Conservation (phyloP, 441 rosid genomes). For the Raphanus hybrid region DNA sequence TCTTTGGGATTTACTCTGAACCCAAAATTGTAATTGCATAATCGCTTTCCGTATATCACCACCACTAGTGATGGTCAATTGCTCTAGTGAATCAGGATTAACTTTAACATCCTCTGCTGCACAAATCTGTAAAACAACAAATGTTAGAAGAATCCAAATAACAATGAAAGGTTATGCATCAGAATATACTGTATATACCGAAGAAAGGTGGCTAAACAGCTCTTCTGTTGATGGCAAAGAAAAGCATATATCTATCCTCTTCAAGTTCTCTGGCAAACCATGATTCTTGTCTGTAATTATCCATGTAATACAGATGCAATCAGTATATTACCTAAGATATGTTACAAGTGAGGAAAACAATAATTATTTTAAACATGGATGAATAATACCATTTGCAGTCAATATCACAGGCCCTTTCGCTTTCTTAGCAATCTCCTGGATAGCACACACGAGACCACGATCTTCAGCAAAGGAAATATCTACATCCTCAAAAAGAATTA, state of each 20-base stretch:
- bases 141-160: slow-evolving; percentile 30
- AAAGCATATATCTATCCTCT: slow-evolving; percentile 68
- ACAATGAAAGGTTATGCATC: slow-evolving; percentile 23
- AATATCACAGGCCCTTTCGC: slow-evolving; percentile 90
- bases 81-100: slow-evolving; percentile 60
- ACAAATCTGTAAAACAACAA: slow-evolving; percentile 62
- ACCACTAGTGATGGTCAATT: slow-evolving; percentile 56
- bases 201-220: slow-evolving; percentile 57
- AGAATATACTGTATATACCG: slow-evolving; percentile 49
- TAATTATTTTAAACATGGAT: background rate
- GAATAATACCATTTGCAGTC: slow-evolving; percentile 80
- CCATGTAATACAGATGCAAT: slow-evolving; percentile 32
- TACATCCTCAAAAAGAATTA: slow-evolving; percentile 95
- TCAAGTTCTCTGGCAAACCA: slow-evolving; percentile 72
- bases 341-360: slow-evolving; percentile 4
- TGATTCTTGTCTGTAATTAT: slow-evolving; percentile 61
- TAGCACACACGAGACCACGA: slow-evolving; percentile 84
- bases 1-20: slow-evolving; percentile 64
- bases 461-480: slow-evolving; percentile 86
- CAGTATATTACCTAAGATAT: slow-evolving; percentile 20
- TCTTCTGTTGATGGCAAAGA: slow-evolving; percentile 62
- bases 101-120: slow-evolving; percentile 64
- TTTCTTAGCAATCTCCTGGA: slow-evolving; percentile 83
- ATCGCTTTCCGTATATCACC: slow-evolving; percentile 86
- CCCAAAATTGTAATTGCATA: slow-evolving; percentile 92